Evolutionary conservation across 2,329 filamentous ascomycete species (phyloP).

Genomic region (Aspergillus novofumigatus): DNA sequence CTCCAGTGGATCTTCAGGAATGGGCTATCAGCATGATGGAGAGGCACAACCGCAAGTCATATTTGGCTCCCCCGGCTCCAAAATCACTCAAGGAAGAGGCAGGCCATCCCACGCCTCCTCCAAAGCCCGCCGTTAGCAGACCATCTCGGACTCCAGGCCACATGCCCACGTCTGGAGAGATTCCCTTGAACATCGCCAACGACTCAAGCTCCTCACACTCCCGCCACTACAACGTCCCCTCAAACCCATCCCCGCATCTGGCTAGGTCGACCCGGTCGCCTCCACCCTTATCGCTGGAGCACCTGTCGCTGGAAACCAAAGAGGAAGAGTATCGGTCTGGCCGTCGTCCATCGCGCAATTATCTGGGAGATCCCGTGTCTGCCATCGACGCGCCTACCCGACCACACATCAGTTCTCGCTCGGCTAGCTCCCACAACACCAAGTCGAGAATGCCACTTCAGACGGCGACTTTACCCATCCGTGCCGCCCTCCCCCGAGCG

Average conservation of each 20-base stretch:
- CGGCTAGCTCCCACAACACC: slow-evolving; percentile 35
- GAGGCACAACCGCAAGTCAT: slow-evolving; percentile 90
- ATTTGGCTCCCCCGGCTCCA: slow-evolving; percentile 77
- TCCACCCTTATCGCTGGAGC: slow-evolving; percentile 39
- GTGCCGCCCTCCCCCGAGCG: slow-evolving; percentile 55
- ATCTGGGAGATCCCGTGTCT: slow-evolving; percentile 33
- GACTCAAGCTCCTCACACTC: slow-evolving; percentile 25
- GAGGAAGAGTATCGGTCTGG: slow-evolving; percentile 28
- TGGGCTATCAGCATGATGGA: slow-evolving; percentile 96
- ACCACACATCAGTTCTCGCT: slow-evolving; percentile 37
- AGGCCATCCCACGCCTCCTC: slow-evolving; percentile 36
- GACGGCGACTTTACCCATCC: slow-evolving; percentile 62
- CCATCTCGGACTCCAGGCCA: slow-evolving; percentile 16
- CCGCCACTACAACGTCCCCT: slow-evolving; percentile 18
- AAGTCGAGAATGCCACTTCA: slow-evolving; percentile 33
- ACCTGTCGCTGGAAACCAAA: slow-evolving; percentile 41
- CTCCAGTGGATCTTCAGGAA: slow-evolving; percentile 85
- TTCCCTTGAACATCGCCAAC: slow-evolving; percentile 53
- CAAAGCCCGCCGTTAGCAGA: slow-evolving; percentile 21
- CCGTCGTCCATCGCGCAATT: slow-evolving; percentile 26
- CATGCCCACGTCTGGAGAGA: slow-evolving; percentile 69
- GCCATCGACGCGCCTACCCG: slow-evolving; percentile 36
- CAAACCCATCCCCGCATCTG: slow-evolving; percentile 18
- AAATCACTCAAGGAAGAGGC: slow-evolving; percentile 62
- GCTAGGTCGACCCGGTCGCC: slow-evolving; percentile 28